phyloP scores from a whole-genome alignment of 2,329 filamentous ascomycete genomes.

The Paecilomyces formosus region DNA sequence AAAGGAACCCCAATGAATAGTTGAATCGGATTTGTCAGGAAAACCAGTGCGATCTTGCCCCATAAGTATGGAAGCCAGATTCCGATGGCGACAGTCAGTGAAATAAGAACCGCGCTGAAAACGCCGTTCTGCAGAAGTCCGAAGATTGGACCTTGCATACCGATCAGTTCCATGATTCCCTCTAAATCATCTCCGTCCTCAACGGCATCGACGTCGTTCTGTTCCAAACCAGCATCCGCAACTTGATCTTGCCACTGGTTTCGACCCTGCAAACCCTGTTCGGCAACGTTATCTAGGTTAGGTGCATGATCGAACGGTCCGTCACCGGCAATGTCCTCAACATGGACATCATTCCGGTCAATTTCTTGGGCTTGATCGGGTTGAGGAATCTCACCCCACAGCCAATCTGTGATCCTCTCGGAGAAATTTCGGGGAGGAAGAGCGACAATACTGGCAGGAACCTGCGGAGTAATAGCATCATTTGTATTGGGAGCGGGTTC shows the following conservation, averaged over 20 bases:
- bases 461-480: not conserved
- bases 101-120: conserved; percentile 86
- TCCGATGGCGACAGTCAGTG: conserved; percentile 74
- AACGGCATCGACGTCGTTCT: conserved; percentile 49
- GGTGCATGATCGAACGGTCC: conserved; percentile 52
- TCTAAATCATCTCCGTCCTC: conserved; percentile 87
- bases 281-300: conserved; percentile 33
- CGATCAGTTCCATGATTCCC: conserved; percentile 89
- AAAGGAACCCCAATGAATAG: conserved; percentile 61
- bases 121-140: conserved; percentile 90
- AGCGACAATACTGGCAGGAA: not conserved
- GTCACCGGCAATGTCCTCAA: conserved; percentile 53
- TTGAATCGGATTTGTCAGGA: conserved; percentile 69
- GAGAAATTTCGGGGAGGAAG: conserved; percentile 12
- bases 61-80: conserved; percentile 89
- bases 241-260: conserved; percentile 44
- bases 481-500: not conserved
- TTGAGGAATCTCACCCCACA: conserved; percentile 36
- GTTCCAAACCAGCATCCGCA: conserved; percentile 58
- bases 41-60: conserved; percentile 74
- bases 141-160: conserved; percentile 87
- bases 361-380: conserved; percentile 26
- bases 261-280: conserved; percentile 22
- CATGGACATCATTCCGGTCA: conserved; percentile 50
- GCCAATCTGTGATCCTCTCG: conserved; percentile 32